phyloP scores from a whole-genome alignment of 257 asterid species.

The Echium plantagineum region DNA sequence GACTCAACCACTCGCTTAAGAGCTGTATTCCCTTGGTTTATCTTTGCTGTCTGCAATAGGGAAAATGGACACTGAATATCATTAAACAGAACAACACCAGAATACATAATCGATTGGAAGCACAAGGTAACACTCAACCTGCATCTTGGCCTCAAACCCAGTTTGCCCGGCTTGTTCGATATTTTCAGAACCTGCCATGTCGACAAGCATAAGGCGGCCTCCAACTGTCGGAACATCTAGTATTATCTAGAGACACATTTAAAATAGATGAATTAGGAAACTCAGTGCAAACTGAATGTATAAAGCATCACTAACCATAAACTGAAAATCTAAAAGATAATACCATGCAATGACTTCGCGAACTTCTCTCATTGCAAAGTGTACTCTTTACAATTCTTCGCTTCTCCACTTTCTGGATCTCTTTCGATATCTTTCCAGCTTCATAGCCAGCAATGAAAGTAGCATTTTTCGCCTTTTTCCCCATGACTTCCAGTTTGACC shows the following conservation, averaged over 20 bases:
- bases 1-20: slow-evolving; percentile 91
- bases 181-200: slow-evolving; percentile 98
- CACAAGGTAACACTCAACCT: slow-evolving; percentile 26
- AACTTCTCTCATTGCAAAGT: slow-evolving; percentile 84
- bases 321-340: slow-evolving; percentile 1
- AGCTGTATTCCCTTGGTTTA: slow-evolving; percentile 87
- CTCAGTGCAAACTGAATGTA: not conserved
- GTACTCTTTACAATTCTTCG: slow-evolving; percentile 86
- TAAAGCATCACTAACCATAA: not conserved
- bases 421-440: slow-evolving; percentile 83
- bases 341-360: slow-evolving; percentile 98
- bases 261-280: not conserved
- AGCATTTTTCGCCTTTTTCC: slow-evolving; percentile 87
- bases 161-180: slow-evolving; percentile 95
- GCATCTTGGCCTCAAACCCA: slow-evolving; percentile 90
- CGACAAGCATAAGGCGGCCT: slow-evolving; percentile 91
- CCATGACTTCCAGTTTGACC: slow-evolving; percentile 87
- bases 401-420: slow-evolving; percentile 92
- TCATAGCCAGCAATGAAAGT: slow-evolving; percentile 79
- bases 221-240: slow-evolving; percentile 97
- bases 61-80: not conserved
- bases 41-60: slow-evolving; percentile 69
- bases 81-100: not conserved
- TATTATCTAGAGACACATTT: slow-evolving; percentile 38
- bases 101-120: not conserved